Evolutionary conservation across 2,329 filamentous ascomycete species (phyloP).

Genomic region (Fusarium multiceps): DNA sequence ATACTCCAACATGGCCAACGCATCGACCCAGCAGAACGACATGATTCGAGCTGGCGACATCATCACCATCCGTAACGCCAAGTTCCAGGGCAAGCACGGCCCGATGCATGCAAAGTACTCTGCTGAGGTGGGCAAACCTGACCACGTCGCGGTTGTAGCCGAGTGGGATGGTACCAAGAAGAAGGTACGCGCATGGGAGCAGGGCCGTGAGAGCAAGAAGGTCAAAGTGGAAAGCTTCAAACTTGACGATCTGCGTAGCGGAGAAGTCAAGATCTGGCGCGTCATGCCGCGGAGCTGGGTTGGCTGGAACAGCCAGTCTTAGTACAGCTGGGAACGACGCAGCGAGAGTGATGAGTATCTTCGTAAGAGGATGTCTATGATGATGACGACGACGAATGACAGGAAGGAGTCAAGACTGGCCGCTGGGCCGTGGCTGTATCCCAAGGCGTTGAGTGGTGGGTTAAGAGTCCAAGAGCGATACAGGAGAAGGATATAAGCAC

Average conservation of each 20-base stretch:
- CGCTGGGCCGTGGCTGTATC: slow-evolving; percentile 23
- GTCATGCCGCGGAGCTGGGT: slow-evolving; percentile 94
- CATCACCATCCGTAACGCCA: slow-evolving; percentile 89
- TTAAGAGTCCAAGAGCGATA: slow-evolving; percentile 18
- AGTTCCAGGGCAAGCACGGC: slow-evolving; percentile 94
- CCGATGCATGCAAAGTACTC: slow-evolving; percentile 96
- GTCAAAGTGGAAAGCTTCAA: slow-evolving; percentile 94
- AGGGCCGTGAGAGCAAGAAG: slow-evolving; percentile 92
- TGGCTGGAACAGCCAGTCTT: slow-evolving; percentile 79
- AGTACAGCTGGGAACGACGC: slow-evolving; percentile 51
- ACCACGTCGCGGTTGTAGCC: slow-evolving; percentile 89
- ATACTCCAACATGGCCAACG: slow-evolving; percentile 95
- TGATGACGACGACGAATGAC: slow-evolving; percentile 32
- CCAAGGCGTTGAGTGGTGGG: slow-evolving; percentile 28
- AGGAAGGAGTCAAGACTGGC: slow-evolving; percentile 21
- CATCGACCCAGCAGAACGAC: slow-evolving; percentile 87
- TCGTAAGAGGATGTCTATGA: slow-evolving; percentile 22
- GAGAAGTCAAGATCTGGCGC: slow-evolving; percentile 97
- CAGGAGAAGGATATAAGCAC: slow-evolving; percentile 22
- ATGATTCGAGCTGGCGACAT: slow-evolving; percentile 95
- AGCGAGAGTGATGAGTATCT: slow-evolving; percentile 24
- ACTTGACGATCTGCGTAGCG: slow-evolving; percentile 89
- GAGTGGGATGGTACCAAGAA: slow-evolving; percentile 99
- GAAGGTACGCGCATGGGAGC: slow-evolving; percentile 95
- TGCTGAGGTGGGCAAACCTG: slow-evolving; percentile 85